Percentiles rank a stretch among this genome's conserved stretches.
Conservation (phyloP, 805 yeast species). For the Cyberlindnera mississippiensis region DNA sequence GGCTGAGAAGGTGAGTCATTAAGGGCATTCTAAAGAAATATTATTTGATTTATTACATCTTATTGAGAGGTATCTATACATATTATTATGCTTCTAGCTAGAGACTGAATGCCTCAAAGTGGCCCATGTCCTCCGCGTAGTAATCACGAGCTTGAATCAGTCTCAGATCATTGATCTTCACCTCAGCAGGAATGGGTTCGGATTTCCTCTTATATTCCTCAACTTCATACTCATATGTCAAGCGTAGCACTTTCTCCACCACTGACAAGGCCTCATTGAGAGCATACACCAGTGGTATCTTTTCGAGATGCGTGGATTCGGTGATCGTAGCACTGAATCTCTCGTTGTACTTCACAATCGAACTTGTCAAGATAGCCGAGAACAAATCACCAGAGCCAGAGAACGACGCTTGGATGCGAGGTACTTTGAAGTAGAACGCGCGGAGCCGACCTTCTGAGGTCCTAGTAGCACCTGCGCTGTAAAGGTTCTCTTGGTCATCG, state of each 20-base stretch:
- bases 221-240: conserved; percentile 33
- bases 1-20: no score
- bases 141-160: conserved; percentile 40
- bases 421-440: conserved; percentile 36
- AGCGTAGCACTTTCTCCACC: conserved; percentile 39
- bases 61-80: neutral
- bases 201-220: conserved; percentile 13
- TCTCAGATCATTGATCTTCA: conserved; percentile 39
- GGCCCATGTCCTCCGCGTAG: conserved; percentile 17
- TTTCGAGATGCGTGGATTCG: conserved; percentile 2
- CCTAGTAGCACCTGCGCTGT: conserved; percentile 35
- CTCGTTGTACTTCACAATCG: conserved; percentile 33
- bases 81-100: neutral
- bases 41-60: neutral
- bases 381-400: conserved; percentile 77
- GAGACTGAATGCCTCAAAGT: neutral
- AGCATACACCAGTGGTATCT: conserved; percentile 29
- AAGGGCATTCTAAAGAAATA: no score
- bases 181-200: conserved; percentile 18
- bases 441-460: conserved; percentile 1
- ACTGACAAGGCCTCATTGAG: conserved; percentile 37
- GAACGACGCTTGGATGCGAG: conserved; percentile 53
- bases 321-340: conserved; percentile 8
- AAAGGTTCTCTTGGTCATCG: conserved; percentile 28
- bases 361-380: conserved; percentile 55